Evolutionary conservation across 2,329 filamentous ascomycete genomes (phyloP).

Genomic region (Diaporthe australafricana): DNA sequence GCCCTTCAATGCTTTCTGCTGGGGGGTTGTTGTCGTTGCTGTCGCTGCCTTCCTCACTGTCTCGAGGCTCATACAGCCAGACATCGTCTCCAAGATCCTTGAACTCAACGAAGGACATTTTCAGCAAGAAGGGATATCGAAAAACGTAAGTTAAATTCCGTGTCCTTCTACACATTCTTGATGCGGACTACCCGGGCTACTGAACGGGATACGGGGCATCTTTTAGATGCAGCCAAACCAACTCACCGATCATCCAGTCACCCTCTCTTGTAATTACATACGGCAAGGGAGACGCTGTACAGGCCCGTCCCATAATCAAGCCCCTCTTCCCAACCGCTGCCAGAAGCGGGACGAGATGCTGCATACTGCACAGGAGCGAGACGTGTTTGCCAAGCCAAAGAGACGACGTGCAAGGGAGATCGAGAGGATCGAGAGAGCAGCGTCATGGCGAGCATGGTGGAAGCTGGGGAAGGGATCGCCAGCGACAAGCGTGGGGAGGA

Average conservation of each 20-base stretch:
- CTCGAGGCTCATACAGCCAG: slow-evolving; percentile 22
- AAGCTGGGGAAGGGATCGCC: background rate
- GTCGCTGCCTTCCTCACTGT: no score
- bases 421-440: background rate
- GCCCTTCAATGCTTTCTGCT: background rate
- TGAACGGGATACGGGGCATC: background rate
- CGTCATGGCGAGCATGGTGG: background rate
- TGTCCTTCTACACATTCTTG: no score
- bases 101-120: slow-evolving; percentile 23
- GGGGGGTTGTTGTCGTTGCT: no score
- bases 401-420: slow-evolving; percentile 11
- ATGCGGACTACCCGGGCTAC: background rate
- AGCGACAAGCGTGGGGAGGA: background rate
- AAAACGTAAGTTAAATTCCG: background rate
- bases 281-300: background rate
- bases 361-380: background rate
- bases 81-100: slow-evolving; percentile 17
- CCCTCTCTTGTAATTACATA: background rate
- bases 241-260: background rate
- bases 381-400: slow-evolving; percentile 15
- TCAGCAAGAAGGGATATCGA: background rate
- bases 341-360: background rate
- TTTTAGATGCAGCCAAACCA: background rate
- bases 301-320: background rate
- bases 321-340: background rate